Conservation (phyloP, 495 filamentous ascomycete genomes). For the Parachaetomium inaequale region DNA sequence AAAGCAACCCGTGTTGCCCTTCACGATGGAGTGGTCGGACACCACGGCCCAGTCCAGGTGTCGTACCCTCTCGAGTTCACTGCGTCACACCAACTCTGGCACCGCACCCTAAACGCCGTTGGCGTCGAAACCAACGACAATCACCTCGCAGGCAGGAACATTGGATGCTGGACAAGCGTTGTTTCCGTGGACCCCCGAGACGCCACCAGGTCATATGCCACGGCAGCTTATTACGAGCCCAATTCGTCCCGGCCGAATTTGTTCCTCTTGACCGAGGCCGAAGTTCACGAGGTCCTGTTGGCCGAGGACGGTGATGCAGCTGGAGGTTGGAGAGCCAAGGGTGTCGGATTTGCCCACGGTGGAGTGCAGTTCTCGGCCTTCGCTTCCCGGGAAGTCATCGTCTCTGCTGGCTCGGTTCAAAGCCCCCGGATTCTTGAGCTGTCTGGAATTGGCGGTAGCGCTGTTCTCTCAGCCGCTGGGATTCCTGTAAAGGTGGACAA, state of each 20-base stretch:
- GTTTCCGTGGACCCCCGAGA: slow-evolving; percentile 36
- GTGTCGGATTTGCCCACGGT: slow-evolving; percentile 41
- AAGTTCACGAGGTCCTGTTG: slow-evolving; percentile 39
- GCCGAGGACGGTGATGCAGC: neutral
- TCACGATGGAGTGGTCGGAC: slow-evolving; percentile 33
- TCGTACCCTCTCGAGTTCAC: slow-evolving; percentile 44
- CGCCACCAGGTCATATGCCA: slow-evolving; percentile 47
- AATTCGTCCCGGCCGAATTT: slow-evolving; percentile 42
- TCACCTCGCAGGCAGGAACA: slow-evolving; percentile 42
- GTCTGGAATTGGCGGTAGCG: slow-evolving; percentile 50
- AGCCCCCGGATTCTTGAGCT: slow-evolving; percentile 56
- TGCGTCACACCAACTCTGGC: slow-evolving; percentile 47
- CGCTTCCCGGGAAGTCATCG: slow-evolving; percentile 48
- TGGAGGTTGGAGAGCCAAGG: slow-evolving; percentile 38
- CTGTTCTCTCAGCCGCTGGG: slow-evolving; percentile 40
- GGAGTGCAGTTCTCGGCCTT: slow-evolving; percentile 29
- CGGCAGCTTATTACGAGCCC: slow-evolving; percentile 38
- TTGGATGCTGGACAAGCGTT: slow-evolving; percentile 46
- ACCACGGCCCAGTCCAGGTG: slow-evolving; percentile 43
- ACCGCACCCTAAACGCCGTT: slow-evolving; percentile 41
- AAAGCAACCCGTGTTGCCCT: slow-evolving; percentile 16
- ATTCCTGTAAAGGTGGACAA: slow-evolving; percentile 45
- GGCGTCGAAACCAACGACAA: slow-evolving; percentile 40
- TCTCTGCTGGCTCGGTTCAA: slow-evolving; percentile 51
- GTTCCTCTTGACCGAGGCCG: slow-evolving; percentile 38